Base-by-base conservation (phyloP, 345 rosid genomes). In the Aquilaria malaccensis region DNA sequence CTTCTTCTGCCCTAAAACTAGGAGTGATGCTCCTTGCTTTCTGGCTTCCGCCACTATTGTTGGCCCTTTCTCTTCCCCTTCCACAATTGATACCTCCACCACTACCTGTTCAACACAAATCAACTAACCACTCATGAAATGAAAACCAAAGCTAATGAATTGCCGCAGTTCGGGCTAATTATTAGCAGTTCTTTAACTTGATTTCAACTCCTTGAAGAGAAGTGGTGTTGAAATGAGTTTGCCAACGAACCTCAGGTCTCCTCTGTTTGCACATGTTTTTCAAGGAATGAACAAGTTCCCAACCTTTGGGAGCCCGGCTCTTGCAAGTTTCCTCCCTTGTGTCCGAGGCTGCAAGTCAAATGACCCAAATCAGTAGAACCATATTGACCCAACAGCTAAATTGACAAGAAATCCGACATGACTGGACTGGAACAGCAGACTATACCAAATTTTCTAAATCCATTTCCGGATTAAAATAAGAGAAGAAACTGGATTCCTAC, bases 21-120 rank as follows among this genome's bases (percentile, higher is more conserved):
- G 73, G 32, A 89, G 81, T 2, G 82, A 71, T 6, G 62, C 94
- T 6, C 75, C 87, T 68, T 79, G 80, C 68, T 74, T 89, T 56
- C 69, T 87, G 30, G 98, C 96, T 67, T 89, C 97, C 69, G 84
- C 84, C 50, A 93, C 88, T 66, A 89, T 85, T 37, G 81, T 52
- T 70, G 89, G 83, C 47, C 96, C 97, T 74, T 87, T 89, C 67
- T 93, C 97, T 13, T 74, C 73, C 50, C 94, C 98, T 66, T 83
- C 82, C 64, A 87, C 94, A 64, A 81, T 75, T 32, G 72, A 74
- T 30, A 72, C 73, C 72, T 89, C 96, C 7, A 80, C 69, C 59
- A 87, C 67, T 48, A 89, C 77, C 98, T 93, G 76, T 52, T 58
- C 7, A 13, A 1, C 37, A 31, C 45, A 60, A 33, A 13, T 33